These are phyloP conservation scores for Oropetium thomaeum DNA, from an alignment of 176 grass and related monocot species.

Conservation along the genomic window DNA sequence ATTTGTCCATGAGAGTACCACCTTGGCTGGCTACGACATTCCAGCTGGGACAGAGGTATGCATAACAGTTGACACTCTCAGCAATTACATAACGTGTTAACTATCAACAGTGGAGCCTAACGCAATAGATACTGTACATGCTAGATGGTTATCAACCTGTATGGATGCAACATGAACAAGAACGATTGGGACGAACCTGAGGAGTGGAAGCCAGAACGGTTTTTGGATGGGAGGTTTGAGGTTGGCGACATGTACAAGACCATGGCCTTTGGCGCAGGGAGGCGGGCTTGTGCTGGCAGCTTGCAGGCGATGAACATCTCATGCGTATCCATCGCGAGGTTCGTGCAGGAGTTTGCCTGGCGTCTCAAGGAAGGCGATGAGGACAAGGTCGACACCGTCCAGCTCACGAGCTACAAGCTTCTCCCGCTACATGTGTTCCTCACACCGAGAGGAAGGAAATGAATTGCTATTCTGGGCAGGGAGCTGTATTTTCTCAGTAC, in stretches of 20 bases:
- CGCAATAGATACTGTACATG: background rate
- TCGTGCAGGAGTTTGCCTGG: slow-evolving; percentile 80
- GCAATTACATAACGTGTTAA: background rate
- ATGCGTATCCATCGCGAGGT: slow-evolving; percentile 51
- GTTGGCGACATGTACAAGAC: slow-evolving; percentile 57
- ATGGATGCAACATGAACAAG: slow-evolving; percentile 87
- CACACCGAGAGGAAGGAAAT: slow-evolving; percentile 42
- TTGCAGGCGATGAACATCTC: slow-evolving; percentile 57
- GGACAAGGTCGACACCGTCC: slow-evolving; percentile 64
- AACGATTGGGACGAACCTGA: slow-evolving; percentile 57
- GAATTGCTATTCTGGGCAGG: background rate
- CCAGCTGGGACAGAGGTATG: slow-evolving; percentile 57
- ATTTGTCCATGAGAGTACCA: slow-evolving; percentile 69
- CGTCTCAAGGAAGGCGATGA: slow-evolving; percentile 69
- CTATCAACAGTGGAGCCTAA: background rate
- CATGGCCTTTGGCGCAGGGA: slow-evolving; percentile 83
- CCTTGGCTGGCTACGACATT: slow-evolving; percentile 59
- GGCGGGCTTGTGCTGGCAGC: slow-evolving; percentile 59
- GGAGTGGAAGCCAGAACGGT: slow-evolving; percentile 84
- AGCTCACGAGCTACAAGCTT: slow-evolving; percentile 63
- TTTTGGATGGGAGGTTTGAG: slow-evolving; percentile 46
- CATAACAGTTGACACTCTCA: background rate
- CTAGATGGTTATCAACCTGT: slow-evolving; percentile 77
- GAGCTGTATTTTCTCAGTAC: background rate
- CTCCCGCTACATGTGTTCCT: slow-evolving; percentile 53